These are phyloP conservation scores for Strobilomyces confusus DNA, from an alignment of 768 basidiomycete genomes.

Conservation along the genomic window DNA sequence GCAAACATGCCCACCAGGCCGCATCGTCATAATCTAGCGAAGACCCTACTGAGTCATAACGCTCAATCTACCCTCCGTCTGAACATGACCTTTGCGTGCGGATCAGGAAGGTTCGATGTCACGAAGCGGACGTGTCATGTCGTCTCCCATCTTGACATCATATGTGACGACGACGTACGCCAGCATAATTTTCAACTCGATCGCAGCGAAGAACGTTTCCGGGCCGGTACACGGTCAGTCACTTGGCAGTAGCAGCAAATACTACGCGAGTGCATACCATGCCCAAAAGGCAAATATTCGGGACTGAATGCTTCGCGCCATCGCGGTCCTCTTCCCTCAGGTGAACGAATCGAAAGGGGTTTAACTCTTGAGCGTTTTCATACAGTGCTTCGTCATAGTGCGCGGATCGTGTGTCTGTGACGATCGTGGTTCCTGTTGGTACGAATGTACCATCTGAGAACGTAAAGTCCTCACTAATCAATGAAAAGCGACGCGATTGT, in stretches of 20 bases:
- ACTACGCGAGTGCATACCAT: neutral
- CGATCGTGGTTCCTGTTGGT: slow-evolving; percentile 30
- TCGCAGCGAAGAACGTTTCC: slow-evolving; percentile 41
- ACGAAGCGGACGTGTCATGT: neutral
- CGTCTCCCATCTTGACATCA: slow-evolving; percentile 3
- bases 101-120: neutral
- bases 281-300: neutral
- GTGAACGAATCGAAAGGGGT: slow-evolving; percentile 31
- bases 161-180: slow-evolving; percentile 9
- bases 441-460: slow-evolving; percentile 34
- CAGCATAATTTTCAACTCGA: slow-evolving; percentile 40
- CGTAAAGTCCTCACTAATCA: slow-evolving; percentile 14
- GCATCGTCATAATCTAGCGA: too few species aligned
- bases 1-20: too few species aligned
- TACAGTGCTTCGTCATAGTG: slow-evolving; percentile 27
- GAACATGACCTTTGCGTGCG: too few species aligned
- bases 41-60: too few species aligned
- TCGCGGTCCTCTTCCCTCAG: neutral
- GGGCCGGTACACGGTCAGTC: neutral
- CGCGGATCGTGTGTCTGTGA: slow-evolving; percentile 15
- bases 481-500: slow-evolving; percentile 23
- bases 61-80: too few species aligned
- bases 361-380: slow-evolving; percentile 35
- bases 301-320: neutral
- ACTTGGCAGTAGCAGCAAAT: neutral